phyloP scores from a whole-genome alignment of 139 green algal genomes.

The Chlamydomonas sp. region DNA sequence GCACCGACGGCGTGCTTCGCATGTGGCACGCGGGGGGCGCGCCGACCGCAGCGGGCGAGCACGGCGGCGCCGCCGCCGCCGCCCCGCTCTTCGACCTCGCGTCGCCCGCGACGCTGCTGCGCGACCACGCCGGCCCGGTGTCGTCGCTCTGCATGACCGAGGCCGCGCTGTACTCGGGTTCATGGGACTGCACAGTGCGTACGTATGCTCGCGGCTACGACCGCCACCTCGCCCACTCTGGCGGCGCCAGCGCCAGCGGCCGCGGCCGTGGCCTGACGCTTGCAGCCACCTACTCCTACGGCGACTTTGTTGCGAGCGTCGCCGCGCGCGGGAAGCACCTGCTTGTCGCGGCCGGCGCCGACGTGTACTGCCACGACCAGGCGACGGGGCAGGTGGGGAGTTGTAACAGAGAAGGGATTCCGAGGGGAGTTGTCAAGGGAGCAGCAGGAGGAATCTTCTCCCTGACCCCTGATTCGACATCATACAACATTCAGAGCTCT shows the following conservation, averaged over 20 bases:
- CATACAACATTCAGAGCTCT: too few relatives aligned
- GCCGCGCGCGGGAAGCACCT: slow-evolving; percentile 27
- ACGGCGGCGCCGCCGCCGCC: background rate
- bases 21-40: slow-evolving; percentile 27
- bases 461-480: too few relatives aligned
- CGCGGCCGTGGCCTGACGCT: background rate
- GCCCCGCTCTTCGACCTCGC: slow-evolving; percentile 41
- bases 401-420: background rate
- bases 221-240: background rate
- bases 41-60: background rate
- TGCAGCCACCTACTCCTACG: slow-evolving; percentile 38
- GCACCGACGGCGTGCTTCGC: slow-evolving; percentile 37
- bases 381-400: slow-evolving; percentile 5
- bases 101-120: slow-evolving; percentile 20
- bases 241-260: background rate
- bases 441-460: too few relatives aligned
- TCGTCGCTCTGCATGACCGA: slow-evolving; percentile 38
- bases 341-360: slow-evolving; percentile 33
- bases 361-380: slow-evolving; percentile 1
- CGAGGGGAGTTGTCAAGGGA: too few relatives aligned
- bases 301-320: slow-evolving; percentile 59
- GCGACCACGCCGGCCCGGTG: slow-evolving; percentile 56
- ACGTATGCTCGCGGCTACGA: background rate
- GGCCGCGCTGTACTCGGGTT: slow-evolving; percentile 22
- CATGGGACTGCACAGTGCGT: slow-evolving; percentile 27